phyloP scores from a whole-genome alignment of 2,329 filamentous ascomycete species.

The Sphaerulina vaccinii region DNA sequence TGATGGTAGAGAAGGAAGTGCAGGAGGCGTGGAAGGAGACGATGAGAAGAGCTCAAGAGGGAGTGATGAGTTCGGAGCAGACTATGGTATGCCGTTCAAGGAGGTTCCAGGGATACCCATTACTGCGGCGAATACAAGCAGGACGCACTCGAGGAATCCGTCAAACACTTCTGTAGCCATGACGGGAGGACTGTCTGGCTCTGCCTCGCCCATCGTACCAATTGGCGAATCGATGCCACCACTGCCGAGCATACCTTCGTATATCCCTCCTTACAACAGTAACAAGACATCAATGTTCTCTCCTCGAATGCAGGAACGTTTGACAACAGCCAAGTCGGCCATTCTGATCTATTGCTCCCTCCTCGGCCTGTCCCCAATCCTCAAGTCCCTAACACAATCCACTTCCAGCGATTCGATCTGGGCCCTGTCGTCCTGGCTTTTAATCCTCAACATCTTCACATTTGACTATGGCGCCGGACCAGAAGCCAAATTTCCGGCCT shows the following conservation, averaged over 20 bases:
- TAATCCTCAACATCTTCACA: conserved; percentile 95
- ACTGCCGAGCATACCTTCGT: conserved; percentile 1
- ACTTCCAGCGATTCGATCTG: conserved; percentile 95
- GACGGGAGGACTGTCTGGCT: conserved; percentile 4
- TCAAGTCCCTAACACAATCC: conserved; percentile 92
- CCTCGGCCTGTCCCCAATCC: conserved; percentile 86
- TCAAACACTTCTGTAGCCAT: neutral
- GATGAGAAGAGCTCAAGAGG: conserved; percentile 21
- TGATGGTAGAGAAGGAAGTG: neutral
- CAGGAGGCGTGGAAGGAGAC: conserved; percentile 7
- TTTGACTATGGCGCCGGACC: conserved; percentile 85
- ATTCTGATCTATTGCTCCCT: conserved; percentile 90
- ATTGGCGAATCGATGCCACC: conserved; percentile 1
- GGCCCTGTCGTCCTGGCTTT: conserved; percentile 90
- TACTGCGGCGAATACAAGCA: conserved; percentile 5
- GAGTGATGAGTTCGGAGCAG: conserved; percentile 22
- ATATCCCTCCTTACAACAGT: conserved; percentile 21
- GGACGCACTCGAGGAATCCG: conserved; percentile 10
- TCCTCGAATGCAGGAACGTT: conserved; percentile 58
- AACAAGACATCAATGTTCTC: conserved; percentile 44
- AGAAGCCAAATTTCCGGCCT: conserved; percentile 65
- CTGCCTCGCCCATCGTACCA: conserved; percentile 2
- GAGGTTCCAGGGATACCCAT: conserved; percentile 14
- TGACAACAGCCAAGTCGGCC: conserved; percentile 88
- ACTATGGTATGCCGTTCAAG: conserved; percentile 27